Percentiles rank a stretch among this genome's conserved stretches.
These are phyloP conservation scores for Striga hermonthica DNA, from an alignment of 305 asterid genomes.

Conservation along the genomic window DNA sequence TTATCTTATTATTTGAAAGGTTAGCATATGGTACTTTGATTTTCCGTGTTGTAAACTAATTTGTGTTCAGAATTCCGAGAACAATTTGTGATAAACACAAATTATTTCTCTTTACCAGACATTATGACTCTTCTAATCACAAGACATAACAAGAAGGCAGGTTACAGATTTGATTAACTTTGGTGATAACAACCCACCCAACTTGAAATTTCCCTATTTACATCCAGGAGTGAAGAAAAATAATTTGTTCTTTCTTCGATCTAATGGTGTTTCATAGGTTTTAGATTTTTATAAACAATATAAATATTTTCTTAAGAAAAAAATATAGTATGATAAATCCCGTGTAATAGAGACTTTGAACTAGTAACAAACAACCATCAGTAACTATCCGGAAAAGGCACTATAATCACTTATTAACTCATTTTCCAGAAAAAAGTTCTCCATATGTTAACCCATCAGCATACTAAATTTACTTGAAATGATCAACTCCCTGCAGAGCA, in stretches of 20 bases:
- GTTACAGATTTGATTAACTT: not conserved
- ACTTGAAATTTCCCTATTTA: constrained; percentile 5
- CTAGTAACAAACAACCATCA: constrained; percentile 17
- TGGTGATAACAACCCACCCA: constrained; percentile 5
- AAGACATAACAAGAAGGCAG: constrained; percentile 12
- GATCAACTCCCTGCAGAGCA: constrained; percentile 86
- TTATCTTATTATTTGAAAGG: too few relatives aligned
- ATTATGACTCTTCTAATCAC: constrained; percentile 25
- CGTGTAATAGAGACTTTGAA: too few relatives aligned
- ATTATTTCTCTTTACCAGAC: too few relatives aligned
- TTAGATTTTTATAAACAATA: too few relatives aligned
- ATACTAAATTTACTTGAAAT: constrained; percentile 91
- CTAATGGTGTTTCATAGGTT: too few relatives aligned
- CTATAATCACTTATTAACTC: constrained; percentile 53
- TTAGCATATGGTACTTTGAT: too few relatives aligned
- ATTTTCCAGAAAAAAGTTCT: constrained; percentile 90
- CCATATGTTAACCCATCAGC: constrained; percentile 96
- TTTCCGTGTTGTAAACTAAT: too few relatives aligned
- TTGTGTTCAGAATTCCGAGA: too few relatives aligned
- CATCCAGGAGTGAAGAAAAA: constrained; percentile 1
- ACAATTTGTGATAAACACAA: too few relatives aligned
- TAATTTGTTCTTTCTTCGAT: too few relatives aligned
- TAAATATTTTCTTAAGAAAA: too few relatives aligned
- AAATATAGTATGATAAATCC: too few relatives aligned
- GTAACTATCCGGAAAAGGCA: constrained; percentile 24